Base-by-base conservation (phyloP, 2,329 filamentous ascomycete species). In the Diaporthe ampelina region DNA sequence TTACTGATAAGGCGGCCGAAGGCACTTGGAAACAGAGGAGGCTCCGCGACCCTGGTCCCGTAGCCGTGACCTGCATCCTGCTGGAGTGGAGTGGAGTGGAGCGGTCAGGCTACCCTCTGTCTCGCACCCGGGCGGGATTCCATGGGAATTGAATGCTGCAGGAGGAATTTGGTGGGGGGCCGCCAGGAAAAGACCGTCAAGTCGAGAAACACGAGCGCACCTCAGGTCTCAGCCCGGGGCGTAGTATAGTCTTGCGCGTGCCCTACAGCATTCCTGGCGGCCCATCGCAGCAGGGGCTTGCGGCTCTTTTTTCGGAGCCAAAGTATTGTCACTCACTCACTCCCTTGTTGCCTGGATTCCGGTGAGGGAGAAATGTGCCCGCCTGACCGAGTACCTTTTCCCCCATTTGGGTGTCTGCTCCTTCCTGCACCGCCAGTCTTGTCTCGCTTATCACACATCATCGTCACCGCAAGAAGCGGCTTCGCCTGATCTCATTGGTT, bases 91-190 rank as follows among this genome's bases (percentile, higher is more conserved):
- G 29, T 43, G 40, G 19, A 21, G 61, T 52, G 32, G 29, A 35
- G 63, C 63, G 63, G 63, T 67, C 63, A 68, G 63, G 61, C 61
- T 67, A 67, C 61, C 19, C 11, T 50, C 8, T 40, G 63, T 68
- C 32, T 68, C 32, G 63, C 32, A 35, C 2, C 4, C 48, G 32
- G 63, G 45, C 45, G 57, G 57, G 32, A 32, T 45, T 37, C 45
- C 35, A 26, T 32, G 48, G 48, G n/a, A 11, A 13, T 3, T 50
- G 21, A 50, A 35, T 52, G 29, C 45, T 29, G 32, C 26, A 26
- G 29, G 19, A 43, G 19, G 26, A 67, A 26, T 40, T 52, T 21
- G 32, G 32, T 15, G 21, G 24, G 15, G 48, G 21, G 21, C 29
- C 35, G 63, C 63, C 29, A 13, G 32, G 52, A 68, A 54, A n/a